A percentile compares a stretch with the other conserved stretches of the same genome.
Evolutionary conservation across 78 protist genomes (phyloP).

Genomic region (Dictyostelium brefeldianum): DNA sequence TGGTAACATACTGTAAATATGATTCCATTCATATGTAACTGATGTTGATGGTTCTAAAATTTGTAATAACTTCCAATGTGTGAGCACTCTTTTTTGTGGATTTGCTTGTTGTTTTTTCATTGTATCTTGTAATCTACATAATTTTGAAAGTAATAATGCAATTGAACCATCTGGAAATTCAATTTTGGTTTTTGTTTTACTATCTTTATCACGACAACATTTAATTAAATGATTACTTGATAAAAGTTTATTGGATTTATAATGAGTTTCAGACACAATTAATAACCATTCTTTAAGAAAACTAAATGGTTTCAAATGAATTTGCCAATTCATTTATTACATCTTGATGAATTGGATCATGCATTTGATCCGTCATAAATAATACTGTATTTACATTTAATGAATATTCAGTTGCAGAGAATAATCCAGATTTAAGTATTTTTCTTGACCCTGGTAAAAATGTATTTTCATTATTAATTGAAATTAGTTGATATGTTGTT

Average conservation of each 20-base stretch:
- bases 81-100: not conserved
- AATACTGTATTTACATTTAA: not conserved
- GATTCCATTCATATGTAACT: not conserved
- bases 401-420: not conserved
- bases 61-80: slow-evolving; percentile 3
- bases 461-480: not conserved
- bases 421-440: not conserved
- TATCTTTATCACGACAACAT: not conserved
- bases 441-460: slow-evolving; percentile 3
- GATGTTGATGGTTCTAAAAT: not conserved
- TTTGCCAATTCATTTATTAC: not conserved
- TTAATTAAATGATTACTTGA: not conserved
- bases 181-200: not conserved
- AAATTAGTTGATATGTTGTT: not conserved
- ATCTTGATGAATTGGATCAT: not conserved
- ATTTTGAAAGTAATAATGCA: not conserved
- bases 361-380: not conserved
- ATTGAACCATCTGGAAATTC: not conserved
- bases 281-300: not conserved
- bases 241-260: not conserved
- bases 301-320: not conserved
- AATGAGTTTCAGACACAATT: not conserved
- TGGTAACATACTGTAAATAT: not conserved
- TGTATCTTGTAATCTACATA: slow-evolving; percentile 1
- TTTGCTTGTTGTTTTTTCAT: not conserved